Percentiles rank a stretch among this genome's conserved stretches.
These are phyloP conservation scores for Trametes cingulata DNA, from an alignment of 768 basidiomycete genomes.

Conservation along the genomic window DNA sequence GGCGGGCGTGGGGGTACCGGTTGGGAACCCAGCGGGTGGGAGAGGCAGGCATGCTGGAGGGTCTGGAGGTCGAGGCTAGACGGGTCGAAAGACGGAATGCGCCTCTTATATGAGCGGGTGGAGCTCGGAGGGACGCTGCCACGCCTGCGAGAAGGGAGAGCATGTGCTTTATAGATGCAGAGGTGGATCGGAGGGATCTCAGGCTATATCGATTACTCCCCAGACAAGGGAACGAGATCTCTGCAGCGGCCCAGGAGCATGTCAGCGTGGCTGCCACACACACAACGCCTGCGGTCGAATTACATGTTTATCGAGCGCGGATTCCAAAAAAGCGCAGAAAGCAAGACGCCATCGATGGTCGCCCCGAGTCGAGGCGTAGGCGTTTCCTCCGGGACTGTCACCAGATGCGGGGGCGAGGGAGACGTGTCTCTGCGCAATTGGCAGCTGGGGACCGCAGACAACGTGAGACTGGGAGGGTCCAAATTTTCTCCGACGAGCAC, in stretches of 20 bases:
- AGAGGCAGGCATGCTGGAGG: constrained; percentile 27
- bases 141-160: constrained; percentile 12
- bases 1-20: constrained; percentile 62
- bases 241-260: constrained; percentile 7
- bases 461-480: not conserved
- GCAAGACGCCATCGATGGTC: constrained; percentile 16
- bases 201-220: constrained; percentile 18
- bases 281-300: not conserved
- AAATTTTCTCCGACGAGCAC: constrained; percentile 6
- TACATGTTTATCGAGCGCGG: constrained; percentile 6
- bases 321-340: not conserved
- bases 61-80: constrained; percentile 15
- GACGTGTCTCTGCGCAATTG: constrained; percentile 6
- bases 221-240: constrained; percentile 13
- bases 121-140: constrained; percentile 24
- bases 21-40: constrained; percentile 55
- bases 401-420: constrained; percentile 1
- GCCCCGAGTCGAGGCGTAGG: not conserved
- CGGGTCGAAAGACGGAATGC: constrained; percentile 10
- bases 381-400: not conserved
- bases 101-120: constrained; percentile 22
- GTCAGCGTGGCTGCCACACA: constrained; percentile 15
- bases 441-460: not conserved
- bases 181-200: constrained; percentile 15
- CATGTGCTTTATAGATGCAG: constrained; percentile 26